Conservation (phyloP, 2,329 filamentous ascomycete species). For the Dichotomopilus funicola region DNA sequence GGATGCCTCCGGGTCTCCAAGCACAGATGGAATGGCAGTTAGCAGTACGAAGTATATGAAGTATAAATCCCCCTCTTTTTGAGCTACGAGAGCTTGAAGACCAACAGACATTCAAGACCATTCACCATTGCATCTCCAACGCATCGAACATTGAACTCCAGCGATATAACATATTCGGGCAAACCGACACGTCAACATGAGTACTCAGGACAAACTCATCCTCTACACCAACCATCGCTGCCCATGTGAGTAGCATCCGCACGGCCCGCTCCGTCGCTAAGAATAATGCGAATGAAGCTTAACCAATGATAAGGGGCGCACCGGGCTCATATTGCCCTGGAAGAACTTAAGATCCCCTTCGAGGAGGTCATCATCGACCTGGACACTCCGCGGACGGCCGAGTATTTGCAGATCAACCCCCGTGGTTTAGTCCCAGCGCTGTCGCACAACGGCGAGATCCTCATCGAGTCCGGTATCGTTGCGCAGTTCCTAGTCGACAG, state of each 20-base stretch:
- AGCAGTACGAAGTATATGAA: too few species aligned
- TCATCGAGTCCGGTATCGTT: conserved; percentile 70
- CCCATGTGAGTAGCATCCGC: conserved; percentile 43
- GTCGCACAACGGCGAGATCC: conserved; percentile 58
- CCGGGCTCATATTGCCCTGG: conserved; percentile 65
- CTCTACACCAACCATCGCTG: conserved; percentile 66
- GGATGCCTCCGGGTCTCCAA: conserved; percentile 4
- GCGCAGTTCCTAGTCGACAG: conserved; percentile 63
- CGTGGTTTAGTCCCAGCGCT: conserved; percentile 70
- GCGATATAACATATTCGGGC: background rate
- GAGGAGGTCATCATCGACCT: conserved; percentile 71
- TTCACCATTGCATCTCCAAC: background rate
- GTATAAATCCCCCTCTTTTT: too few species aligned
- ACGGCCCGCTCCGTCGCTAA: too few species aligned
- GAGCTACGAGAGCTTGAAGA: too few species aligned
- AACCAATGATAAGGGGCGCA: conserved; percentile 49
- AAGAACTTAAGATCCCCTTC: conserved; percentile 58
- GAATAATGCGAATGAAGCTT: background rate
- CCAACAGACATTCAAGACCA: background rate
- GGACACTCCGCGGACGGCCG: conserved; percentile 57
- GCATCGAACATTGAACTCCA: too few species aligned
- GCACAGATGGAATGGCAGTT: background rate
- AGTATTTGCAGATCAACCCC: conserved; percentile 73
- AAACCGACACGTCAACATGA: conserved; percentile 20
- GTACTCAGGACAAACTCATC: conserved; percentile 44